phyloP scores from a whole-genome alignment of 192 early-diverging fungal species.

The Entomortierella beljakovae region DNA sequence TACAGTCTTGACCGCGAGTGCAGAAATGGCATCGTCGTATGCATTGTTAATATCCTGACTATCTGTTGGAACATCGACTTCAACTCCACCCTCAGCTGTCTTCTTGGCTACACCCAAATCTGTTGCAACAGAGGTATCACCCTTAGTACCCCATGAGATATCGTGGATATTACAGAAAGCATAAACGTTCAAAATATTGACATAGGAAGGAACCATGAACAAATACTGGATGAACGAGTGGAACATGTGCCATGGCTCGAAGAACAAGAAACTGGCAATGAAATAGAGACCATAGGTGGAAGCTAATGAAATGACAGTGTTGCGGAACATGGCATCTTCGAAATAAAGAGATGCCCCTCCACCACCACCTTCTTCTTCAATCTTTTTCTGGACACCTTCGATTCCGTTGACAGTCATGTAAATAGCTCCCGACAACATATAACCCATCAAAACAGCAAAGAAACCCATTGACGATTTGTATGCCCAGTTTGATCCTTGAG shows the following conservation, averaged over 20 bases:
- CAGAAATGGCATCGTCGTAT: constrained; percentile 47
- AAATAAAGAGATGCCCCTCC: constrained; percentile 17
- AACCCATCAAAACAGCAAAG: constrained; percentile 58
- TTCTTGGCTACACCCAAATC: constrained; percentile 30
- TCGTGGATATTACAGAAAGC: background rate
- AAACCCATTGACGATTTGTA: constrained; percentile 54
- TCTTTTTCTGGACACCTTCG: constrained; percentile 2
- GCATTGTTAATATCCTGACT: constrained; percentile 50
- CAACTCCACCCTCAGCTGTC: constrained; percentile 50
- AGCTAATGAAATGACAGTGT: constrained; percentile 67
- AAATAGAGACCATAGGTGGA: constrained; percentile 81
- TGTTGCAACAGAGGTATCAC: constrained; percentile 29
- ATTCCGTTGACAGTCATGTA: constrained; percentile 58
- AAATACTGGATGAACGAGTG: constrained; percentile 75
- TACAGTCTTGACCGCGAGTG: constrained; percentile 17
- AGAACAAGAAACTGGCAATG: constrained; percentile 67
- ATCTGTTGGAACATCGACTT: constrained; percentile 54
- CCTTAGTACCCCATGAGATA: constrained; percentile 8
- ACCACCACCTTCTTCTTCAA: background rate
- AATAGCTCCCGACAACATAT: constrained; percentile 57
- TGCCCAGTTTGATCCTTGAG: constrained; percentile 79
- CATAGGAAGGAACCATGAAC: constrained; percentile 78
- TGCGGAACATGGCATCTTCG: constrained; percentile 60
- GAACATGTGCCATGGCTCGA: constrained; percentile 85
- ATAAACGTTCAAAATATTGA: constrained; percentile 62